A percentile compares a stretch with the other conserved stretches of the same genome.
Conservation (phyloP, 2,329 filamentous ascomycete genomes). For the Calonectria henricotiae region DNA sequence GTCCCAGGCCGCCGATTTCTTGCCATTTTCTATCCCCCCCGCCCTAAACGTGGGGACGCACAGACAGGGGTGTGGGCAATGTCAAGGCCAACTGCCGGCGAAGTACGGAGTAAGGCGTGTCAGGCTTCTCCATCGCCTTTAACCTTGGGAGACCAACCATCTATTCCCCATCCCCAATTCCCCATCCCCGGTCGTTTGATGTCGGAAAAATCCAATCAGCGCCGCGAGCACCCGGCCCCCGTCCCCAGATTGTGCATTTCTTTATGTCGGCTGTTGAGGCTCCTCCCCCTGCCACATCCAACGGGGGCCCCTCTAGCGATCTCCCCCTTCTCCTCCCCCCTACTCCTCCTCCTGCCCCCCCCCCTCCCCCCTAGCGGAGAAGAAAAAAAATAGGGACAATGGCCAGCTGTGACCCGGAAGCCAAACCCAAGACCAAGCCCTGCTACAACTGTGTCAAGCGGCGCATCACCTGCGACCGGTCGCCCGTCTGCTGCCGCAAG, state of each 20-base stretch:
- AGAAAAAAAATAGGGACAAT: not conserved
- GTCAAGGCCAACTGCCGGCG: not conserved
- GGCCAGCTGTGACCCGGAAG: slow-evolving; percentile 4
- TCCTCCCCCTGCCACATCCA: slow-evolving; percentile 13
- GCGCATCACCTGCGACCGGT: slow-evolving; percentile 38
- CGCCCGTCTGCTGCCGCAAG: slow-evolving; percentile 35
- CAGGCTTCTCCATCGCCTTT: not conserved
- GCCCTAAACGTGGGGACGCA: slow-evolving; percentile 1
- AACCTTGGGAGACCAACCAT: not conserved
- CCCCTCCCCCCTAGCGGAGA: too few species aligned
- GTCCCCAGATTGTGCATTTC: not conserved
- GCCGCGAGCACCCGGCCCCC: not conserved
- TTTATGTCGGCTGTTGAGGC: not conserved
- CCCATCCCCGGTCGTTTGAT: not conserved
- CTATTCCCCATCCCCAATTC: not conserved
- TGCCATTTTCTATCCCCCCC: too few species aligned
- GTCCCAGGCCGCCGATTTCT: too few species aligned
- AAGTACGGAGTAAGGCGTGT: not conserved
- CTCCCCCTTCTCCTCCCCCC: not conserved
- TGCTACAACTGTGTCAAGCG: slow-evolving; percentile 42
- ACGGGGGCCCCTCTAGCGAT: slow-evolving; percentile 12
- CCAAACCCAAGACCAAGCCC: slow-evolving; percentile 26
- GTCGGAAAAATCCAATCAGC: not conserved
- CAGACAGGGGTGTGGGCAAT: slow-evolving; percentile 6
- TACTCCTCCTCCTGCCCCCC: too few species aligned